These are phyloP conservation scores for Chrysophaeum taylorii DNA, from an alignment of 352 stramenopile genomes.

Conservation along the genomic window DNA sequence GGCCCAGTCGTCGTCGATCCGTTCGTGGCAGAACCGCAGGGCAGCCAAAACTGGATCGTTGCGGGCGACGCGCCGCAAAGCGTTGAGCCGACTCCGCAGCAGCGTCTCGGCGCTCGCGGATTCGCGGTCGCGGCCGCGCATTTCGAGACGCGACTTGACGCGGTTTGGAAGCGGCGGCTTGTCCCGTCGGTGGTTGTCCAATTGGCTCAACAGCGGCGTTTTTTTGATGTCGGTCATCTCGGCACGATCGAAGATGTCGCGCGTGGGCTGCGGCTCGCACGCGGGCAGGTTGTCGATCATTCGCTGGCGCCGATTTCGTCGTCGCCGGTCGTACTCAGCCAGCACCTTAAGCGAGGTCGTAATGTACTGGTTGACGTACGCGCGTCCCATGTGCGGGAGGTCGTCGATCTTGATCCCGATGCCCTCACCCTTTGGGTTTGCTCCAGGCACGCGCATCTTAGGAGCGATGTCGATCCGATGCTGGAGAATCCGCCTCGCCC, in stretches of 20 bases:
- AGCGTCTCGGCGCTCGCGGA: not conserved
- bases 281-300: not conserved
- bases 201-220: not conserved
- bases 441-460: not conserved
- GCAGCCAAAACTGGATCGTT: not conserved
- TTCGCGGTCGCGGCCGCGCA: not conserved
- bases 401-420: not conserved
- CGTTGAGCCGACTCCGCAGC: not conserved
- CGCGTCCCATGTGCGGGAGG: not conserved
- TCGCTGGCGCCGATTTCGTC: not conserved
- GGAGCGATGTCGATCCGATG: not conserved
- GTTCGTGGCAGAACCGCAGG: not conserved
- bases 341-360: not conserved
- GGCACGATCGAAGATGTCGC: not conserved
- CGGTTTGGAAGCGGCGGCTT: not conserved
- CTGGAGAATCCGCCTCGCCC: not conserved
- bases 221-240: not conserved
- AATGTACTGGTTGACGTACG: conserved; percentile 8
- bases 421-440: not conserved
- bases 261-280: not conserved
- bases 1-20: conserved; percentile 6
- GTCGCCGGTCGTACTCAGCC: not conserved
- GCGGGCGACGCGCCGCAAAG: not conserved
- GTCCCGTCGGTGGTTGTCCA: not conserved
- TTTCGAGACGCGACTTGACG: not conserved